Base-by-base conservation (phyloP, 202 grass and related monocot genomes). In the Hordeum pubiflorum region DNA sequence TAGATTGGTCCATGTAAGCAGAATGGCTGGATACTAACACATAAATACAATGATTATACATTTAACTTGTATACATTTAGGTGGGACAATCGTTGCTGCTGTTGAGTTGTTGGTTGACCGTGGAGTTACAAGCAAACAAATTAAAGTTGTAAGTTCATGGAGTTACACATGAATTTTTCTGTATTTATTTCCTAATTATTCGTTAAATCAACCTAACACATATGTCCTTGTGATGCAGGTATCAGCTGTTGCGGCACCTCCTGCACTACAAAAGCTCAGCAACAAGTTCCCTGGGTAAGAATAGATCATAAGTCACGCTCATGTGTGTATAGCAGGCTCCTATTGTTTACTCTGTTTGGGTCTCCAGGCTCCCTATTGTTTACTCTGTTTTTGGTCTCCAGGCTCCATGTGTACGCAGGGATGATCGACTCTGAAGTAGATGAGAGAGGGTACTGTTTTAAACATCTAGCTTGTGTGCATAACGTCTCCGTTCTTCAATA, bases 81-180 rank as follows among this genome's bases (percentile, higher is more conserved):
- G 96, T 88, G 96, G 96, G 52, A 99, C 92, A 5, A 91, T 99
- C 61, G 83, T 91, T 86, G 87, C 96, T 85, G 89, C 92, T 33
- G 64, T 99, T 69, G 92, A 99, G 34, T 86, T 96, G 86, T 83
- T 99, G 82, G 80, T 90, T 18, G 92, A 93, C n/a, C 89, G 89
- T 38, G 96, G 96, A 83, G 83, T 87, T 58, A 91, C 69, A 23
- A 83, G 85, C 82, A 93, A 96, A 69, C 87, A 93, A 74, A 99
- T 99, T 70, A 99, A 93, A 96, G 78, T 99, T 76, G 92, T 96
- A 79, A 87, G 86, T 91, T 79, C 17, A 10, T 78, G 41, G 66
- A 32, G 0, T 29, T 29, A 29, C 29, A 29, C 29, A 29, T 29
- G 29, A 75, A 44, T 15, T 76, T 82, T 6, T 26, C 2, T 75